These are phyloP conservation scores for Phylloporus sp. DNA, from an alignment of 768 basidiomycete genomes.

Conservation along the genomic window DNA sequence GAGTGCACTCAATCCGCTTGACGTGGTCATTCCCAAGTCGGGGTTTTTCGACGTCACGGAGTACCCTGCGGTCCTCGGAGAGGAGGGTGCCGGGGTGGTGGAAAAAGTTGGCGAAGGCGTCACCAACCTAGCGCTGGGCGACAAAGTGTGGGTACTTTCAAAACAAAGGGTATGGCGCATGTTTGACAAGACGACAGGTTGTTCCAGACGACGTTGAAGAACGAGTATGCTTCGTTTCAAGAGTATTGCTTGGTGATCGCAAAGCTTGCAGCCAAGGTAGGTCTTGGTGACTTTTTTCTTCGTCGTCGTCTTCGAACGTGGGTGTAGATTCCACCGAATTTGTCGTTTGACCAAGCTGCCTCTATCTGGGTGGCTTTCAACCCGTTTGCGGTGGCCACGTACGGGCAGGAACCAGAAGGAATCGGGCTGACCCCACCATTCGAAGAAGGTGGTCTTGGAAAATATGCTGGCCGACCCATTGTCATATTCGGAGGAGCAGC, in stretches of 20 bases:
- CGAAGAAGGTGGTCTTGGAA: constrained; percentile 23
- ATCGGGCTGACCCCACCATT: constrained; percentile 29
- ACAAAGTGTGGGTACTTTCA: constrained; percentile 18
- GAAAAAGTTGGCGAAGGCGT: constrained; percentile 35
- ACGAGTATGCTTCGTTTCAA: constrained; percentile 19
- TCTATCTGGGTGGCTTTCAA: constrained; percentile 31
- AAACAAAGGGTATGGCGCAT: no score
- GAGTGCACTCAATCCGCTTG: constrained; percentile 41
- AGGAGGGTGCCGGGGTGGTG: constrained; percentile 35
- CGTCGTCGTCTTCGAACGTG: not conserved
- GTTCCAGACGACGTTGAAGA: constrained; percentile 4
- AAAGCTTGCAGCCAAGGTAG: constrained; percentile 10
- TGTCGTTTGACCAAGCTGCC: constrained; percentile 35
- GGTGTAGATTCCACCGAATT: constrained; percentile 28
- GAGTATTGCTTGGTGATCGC: constrained; percentile 18
- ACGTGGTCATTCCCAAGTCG: constrained; percentile 15
- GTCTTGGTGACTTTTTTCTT: not conserved
- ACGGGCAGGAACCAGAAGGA: constrained; percentile 21
- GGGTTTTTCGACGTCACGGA: constrained; percentile 19
- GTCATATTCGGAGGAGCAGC: constrained; percentile 35
- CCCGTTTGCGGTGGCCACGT: constrained; percentile 34
- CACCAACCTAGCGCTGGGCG: constrained; percentile 28
- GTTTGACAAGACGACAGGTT: not conserved
- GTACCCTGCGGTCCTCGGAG: constrained; percentile 34
- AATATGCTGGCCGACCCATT: constrained; percentile 28